A percentile compares a stretch with the other conserved stretches of the same genome.
These are phyloP conservation scores for Trypanosoma rangeli DNA, from an alignment of 208 protist genomes.

Conservation along the genomic window DNA sequence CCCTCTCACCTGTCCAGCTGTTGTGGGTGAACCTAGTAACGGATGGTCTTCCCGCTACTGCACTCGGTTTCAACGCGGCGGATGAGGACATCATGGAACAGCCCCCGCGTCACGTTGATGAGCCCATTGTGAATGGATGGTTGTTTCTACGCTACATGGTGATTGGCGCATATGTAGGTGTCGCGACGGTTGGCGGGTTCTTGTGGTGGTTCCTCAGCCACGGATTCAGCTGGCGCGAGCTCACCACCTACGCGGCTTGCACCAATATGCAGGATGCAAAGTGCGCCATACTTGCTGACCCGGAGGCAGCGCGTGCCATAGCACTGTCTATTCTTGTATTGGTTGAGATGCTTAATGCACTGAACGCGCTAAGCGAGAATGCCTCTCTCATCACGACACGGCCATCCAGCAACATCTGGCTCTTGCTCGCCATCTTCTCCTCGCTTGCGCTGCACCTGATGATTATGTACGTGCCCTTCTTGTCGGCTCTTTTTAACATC, in stretches of 20 bases:
- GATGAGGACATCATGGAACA: constrained; percentile 91
- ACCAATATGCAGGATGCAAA: constrained; percentile 47
- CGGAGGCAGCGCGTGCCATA: constrained; percentile 78
- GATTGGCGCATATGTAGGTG: constrained; percentile 79
- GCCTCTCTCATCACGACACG: constrained; percentile 74
- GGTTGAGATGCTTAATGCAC: constrained; percentile 96
- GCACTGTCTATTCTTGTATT: constrained; percentile 93
- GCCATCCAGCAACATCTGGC: constrained; percentile 76
- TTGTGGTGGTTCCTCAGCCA: constrained; percentile 84
- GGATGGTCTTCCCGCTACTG: constrained; percentile 97
- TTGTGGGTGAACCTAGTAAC: constrained; percentile 99
- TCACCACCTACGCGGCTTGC: constrained; percentile 60
- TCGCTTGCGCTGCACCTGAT: constrained; percentile 88
- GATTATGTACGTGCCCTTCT: constrained; percentile 92
- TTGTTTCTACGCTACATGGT: constrained; percentile 86
- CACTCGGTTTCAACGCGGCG: constrained; percentile 92
- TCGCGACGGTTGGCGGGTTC: constrained; percentile 82
- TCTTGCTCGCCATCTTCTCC: constrained; percentile 79
- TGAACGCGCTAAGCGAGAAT: constrained; percentile 95
- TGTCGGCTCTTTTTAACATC: constrained; percentile 86
- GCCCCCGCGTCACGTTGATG: constrained; percentile 76
- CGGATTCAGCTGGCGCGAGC: constrained; percentile 68
- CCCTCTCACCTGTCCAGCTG: constrained; percentile 95
- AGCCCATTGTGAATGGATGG: constrained; percentile 89
- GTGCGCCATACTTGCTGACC: constrained; percentile 57